Conservation (phyloP, 805 yeast species). For the Maudiozyma barnettii region DNA sequence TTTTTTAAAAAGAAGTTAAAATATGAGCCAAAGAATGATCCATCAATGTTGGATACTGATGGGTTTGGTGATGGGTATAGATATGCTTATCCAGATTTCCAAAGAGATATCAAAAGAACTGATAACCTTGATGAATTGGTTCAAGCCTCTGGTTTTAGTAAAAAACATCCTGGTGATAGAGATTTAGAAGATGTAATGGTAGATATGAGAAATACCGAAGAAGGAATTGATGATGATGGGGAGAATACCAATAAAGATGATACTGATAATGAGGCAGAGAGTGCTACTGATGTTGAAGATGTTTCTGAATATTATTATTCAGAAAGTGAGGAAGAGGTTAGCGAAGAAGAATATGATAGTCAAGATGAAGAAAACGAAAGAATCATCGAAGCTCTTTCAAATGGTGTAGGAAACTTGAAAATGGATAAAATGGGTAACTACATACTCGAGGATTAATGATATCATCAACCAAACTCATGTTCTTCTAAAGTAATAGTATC, state of each 20-base stretch:
- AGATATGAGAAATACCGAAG: constrained; percentile 45
- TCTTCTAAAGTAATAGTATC: neutral
- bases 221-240: constrained; percentile 25
- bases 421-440: constrained; percentile 81
- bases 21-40: constrained; percentile 60
- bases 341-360: constrained; percentile 26
- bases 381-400: constrained; percentile 60
- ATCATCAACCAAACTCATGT: neutral
- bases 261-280: constrained; percentile 44
- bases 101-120: constrained; percentile 60
- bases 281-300: constrained; percentile 19
- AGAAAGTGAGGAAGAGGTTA: constrained; percentile 27
- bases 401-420: constrained; percentile 55
- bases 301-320: constrained; percentile 22
- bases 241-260: constrained; percentile 51
- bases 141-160: constrained; percentile 78
- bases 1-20: constrained; percentile 74
- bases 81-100: constrained; percentile 69
- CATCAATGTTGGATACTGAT: constrained; percentile 63
- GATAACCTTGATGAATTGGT: constrained; percentile 75
- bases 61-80: constrained; percentile 76
- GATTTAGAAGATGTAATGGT: constrained; percentile 73
- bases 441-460: constrained; percentile 40
- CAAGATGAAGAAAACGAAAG: constrained; percentile 43
- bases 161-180: constrained; percentile 42